These are phyloP conservation scores for Tuber umbilicatum DNA, from an alignment of 495 filamentous ascomycete species.

Conservation along the genomic window DNA sequence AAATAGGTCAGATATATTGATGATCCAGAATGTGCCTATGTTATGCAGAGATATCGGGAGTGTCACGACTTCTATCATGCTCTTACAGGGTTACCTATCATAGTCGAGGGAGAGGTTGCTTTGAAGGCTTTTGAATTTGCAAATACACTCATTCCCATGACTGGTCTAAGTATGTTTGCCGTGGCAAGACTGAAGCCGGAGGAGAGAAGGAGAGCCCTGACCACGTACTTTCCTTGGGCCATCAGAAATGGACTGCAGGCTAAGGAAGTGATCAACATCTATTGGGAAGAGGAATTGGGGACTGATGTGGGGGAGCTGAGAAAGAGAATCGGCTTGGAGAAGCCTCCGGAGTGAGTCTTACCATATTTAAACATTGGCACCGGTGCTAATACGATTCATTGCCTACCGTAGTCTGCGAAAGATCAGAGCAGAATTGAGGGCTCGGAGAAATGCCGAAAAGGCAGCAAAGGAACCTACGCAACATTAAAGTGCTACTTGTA, in stretches of 20 bases:
- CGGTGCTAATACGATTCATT: background rate
- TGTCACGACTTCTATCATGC: conserved; percentile 99
- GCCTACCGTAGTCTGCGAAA: conserved; percentile 54
- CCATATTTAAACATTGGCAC: background rate
- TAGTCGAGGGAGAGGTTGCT: conserved; percentile 87
- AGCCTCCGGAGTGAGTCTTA: conserved; percentile 60
- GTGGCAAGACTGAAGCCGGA: conserved; percentile 63
- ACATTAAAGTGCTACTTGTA: background rate
- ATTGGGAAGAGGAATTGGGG: conserved; percentile 94
- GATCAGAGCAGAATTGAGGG: conserved; percentile 63
- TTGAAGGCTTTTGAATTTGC: conserved; percentile 95
- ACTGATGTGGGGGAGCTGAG: conserved; percentile 73
- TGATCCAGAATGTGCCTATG: conserved; percentile 90
- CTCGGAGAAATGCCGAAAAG: conserved; percentile 60
- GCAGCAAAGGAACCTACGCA: conserved; percentile 41
- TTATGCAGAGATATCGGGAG: conserved; percentile 97
- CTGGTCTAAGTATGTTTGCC: conserved; percentile 71
- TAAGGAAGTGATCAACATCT: conserved; percentile 88
- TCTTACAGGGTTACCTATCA: conserved; percentile 81
- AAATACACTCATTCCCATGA: conserved; percentile 92
- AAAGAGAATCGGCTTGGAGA: conserved; percentile 69
- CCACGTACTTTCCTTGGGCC: conserved; percentile 83
- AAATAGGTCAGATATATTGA: conserved; percentile 79
- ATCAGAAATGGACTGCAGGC: conserved; percentile 68
- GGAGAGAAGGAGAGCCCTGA: conserved; percentile 66